Evolutionary conservation across 345 rosid species (phyloP).

Genomic region (Balakata baccata): DNA sequence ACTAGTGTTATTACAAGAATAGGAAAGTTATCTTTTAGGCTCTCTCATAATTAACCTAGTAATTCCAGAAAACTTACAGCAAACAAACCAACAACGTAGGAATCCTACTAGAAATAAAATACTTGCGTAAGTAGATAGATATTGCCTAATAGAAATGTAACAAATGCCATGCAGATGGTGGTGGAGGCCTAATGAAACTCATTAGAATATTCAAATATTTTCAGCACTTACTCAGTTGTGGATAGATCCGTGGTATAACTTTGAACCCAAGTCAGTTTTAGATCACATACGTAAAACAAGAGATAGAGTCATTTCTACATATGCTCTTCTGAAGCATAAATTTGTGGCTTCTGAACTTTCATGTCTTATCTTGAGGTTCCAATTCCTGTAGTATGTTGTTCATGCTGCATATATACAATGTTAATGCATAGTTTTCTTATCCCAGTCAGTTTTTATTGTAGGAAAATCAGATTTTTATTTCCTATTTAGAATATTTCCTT

Average conservation of each 20-base stretch:
- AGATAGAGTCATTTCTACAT: neutral
- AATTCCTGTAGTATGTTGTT: slow-evolving; percentile 7
- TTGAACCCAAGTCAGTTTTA: neutral
- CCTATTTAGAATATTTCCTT: too few relatives aligned
- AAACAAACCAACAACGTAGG: too few relatives aligned
- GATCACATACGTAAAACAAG: neutral
- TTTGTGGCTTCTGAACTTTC: neutral
- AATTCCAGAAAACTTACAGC: too few relatives aligned
- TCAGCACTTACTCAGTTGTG: neutral
- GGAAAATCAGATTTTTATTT: too few relatives aligned
- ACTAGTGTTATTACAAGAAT: too few relatives aligned
- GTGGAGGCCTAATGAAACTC: neutral
- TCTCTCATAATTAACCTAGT: too few relatives aligned
- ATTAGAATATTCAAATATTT: neutral
- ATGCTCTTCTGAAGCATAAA: neutral
- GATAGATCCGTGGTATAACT: neutral
- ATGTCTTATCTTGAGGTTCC: neutral
- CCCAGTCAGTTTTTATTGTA: too few relatives aligned
- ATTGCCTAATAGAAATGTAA: too few relatives aligned
- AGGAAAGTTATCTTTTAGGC: too few relatives aligned
- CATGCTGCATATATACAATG: neutral
- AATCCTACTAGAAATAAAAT: neutral
- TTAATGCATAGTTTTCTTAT: neutral
- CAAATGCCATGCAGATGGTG: neutral
- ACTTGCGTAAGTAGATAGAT: neutral